Evolutionary conservation across 2,329 filamentous ascomycete genomes (phyloP), one percentile per base, ranked within the genome.

Genomic region (Aspergillus costaricaensis): DNA sequence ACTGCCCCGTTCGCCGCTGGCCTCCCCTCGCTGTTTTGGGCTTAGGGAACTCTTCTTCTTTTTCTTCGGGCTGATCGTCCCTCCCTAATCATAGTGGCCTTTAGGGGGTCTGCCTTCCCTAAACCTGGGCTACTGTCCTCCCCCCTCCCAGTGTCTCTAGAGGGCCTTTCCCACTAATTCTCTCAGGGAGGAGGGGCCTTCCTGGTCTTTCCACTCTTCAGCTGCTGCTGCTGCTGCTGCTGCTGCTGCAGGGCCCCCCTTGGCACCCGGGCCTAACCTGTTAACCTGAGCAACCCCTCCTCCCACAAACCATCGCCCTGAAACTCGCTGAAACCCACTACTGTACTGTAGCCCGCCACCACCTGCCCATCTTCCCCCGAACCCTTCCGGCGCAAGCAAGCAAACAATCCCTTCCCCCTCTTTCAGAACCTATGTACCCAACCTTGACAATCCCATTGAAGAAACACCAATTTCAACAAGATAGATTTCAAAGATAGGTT

Each of bases 1-100:
- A 67, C 57, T 55, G 60, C 53, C 25, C 53, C 25, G 61, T 17
- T 23, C 47, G 39, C 21, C n/a, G 32, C 32, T 30, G 23, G 48
- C 56, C 36, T 59, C 48, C 32, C 32, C 38, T 60, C 61, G 57
- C 62, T 64, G 63, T 58, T 68, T 68, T 67, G 52, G 65, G 65
- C 57, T 55, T 65, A 65, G 65, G 61, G 55, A 36, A 53, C 23
- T 38, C 21, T 30, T 15, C 25, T 12, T 19, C 17, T 43, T 7
- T 39, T 27, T 12, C 19, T 15, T 38, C 10, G 51, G 17, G 30
- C 51, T 10, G 38, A 32, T 25, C 21, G 23, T n/a, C 38, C 25
- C 41, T 36, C 25, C 30, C 36, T 38, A 32, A 52, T 17, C 14
- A 10, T 17, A 21, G 25, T 19, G 52, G 21, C 14, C 39, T 47